Conservation (phyloP, 2,329 filamentous ascomycete genomes). For the Fusarium sp. region DNA sequence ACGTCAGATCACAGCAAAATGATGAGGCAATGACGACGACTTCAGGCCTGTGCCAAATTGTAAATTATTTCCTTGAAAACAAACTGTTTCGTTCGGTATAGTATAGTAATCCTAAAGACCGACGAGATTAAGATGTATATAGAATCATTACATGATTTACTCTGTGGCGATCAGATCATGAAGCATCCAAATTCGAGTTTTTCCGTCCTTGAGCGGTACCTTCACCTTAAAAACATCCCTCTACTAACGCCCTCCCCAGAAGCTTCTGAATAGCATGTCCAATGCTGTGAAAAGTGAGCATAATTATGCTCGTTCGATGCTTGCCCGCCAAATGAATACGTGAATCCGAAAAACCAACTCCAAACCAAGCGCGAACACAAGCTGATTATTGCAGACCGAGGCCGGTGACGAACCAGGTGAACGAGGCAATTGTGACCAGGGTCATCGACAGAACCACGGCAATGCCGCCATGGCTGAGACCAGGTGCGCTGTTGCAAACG, state of each 20-base stretch:
- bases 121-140: constrained; percentile 40
- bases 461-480: constrained; percentile 59
- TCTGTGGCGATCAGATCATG: constrained; percentile 35
- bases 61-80: constrained; percentile 3
- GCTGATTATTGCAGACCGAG: constrained; percentile 49
- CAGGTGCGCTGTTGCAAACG: constrained; percentile 66
- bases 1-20: neutral
- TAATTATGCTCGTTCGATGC: constrained; percentile 34
- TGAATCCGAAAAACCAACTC: constrained; percentile 26
- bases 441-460: constrained; percentile 65
- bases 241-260: constrained; percentile 34
- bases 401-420: constrained; percentile 72
- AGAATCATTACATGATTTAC: constrained; percentile 39
- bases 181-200: constrained; percentile 31
- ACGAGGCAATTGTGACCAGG: constrained; percentile 66
- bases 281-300: constrained; percentile 16
- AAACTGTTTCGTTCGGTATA: constrained; percentile 3
- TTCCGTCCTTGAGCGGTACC: constrained; percentile 16
- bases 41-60: neutral
- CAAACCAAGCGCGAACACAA: constrained; percentile 8
- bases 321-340: constrained; percentile 30
- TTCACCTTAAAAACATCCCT: constrained; percentile 24
- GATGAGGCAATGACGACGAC: neutral
- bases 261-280: constrained; percentile 26
- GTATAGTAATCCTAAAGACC: constrained; percentile 6